Evolutionary conservation across 805 yeast genomes (phyloP).

Genomic region (Dipodascus geniculatus): DNA sequence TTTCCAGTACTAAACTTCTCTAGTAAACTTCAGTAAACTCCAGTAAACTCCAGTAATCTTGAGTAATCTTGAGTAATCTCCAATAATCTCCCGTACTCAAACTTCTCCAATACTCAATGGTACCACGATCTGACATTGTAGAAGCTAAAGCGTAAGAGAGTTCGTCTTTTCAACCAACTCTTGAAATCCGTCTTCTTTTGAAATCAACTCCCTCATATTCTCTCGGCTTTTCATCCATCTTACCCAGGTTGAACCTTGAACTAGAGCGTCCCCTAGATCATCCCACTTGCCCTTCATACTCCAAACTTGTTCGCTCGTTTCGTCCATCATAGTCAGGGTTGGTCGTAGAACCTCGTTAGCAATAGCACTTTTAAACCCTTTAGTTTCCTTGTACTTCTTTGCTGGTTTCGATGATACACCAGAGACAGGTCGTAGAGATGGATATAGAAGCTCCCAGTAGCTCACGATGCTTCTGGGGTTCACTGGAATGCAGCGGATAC

Average conservation of each 20-base stretch:
- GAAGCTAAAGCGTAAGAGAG: too few species aligned
- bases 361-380: conserved; percentile 15
- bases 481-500: conserved; percentile 7
- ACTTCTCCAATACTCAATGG: too few species aligned
- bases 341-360: conserved; percentile 13
- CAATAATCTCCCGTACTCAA: too few species aligned
- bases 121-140: too few species aligned
- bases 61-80: too few species aligned
- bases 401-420: background rate
- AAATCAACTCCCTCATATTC: background rate
- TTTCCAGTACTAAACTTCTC: too few species aligned
- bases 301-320: conserved; percentile 7
- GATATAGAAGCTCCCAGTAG: conserved; percentile 14
- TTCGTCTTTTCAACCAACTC: background rate
- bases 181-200: background rate
- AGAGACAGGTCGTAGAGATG: background rate
- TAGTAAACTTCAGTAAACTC: too few species aligned
- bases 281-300: conserved; percentile 36
- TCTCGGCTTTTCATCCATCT: conserved; percentile 30
- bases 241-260: conserved; percentile 45
- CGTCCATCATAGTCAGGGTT: conserved; percentile 5
- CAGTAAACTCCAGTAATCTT: too few species aligned
- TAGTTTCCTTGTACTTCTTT: conserved; percentile 14
- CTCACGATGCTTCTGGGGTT: conserved; percentile 17
- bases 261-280: conserved; percentile 53